Base-by-base conservation (phyloP, 176 grass and related monocot species). In the Themeda triandra region DNA sequence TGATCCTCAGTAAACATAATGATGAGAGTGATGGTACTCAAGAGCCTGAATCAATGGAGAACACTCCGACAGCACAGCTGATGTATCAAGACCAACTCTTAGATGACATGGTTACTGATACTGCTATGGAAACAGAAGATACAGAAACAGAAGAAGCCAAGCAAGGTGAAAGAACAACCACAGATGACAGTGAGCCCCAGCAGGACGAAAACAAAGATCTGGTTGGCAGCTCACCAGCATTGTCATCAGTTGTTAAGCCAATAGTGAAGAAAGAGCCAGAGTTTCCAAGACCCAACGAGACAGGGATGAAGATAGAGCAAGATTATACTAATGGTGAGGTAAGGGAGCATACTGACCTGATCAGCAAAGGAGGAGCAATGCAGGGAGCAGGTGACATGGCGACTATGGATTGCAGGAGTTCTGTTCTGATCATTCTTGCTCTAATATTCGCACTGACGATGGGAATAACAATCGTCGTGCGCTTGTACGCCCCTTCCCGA, bases 261-360 rank as follows among this genome's bases (percentile, higher is more conserved):
- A 3, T 40, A 25, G 75, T 63, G 48, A 87, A 83, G 62, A 84
- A 83, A 72, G 39, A 49, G 13, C 35, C 29, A 0, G 44, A 5
- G 18, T 31, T 74, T 73, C 29, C 9, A 0, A 24, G 31, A 83
- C 12, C 49, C 69, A 84, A 84, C 18, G 69, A 87, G 62, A 80
- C 24, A 0, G 75, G 80, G 30, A 90, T 83, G 84, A 90, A 90
- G 40, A 44, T 76, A 21, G 75, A 79, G 42, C 80, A 86, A 60
- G 84, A 90, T 58, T 3, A 31, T 13, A 17, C 15, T 75, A 79
- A 76, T 0, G 49, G 51, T 33, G 65, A 27, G 71, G 53, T 69
- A 13, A 78, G 69, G 66, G 19, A 76, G 31, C 71, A 24, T 24
- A 58, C 40, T 13, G 31, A 14, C 2, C 62, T 80, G 60, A 68